A percentile compares a stretch with the other conserved stretches of the same genome.
These are phyloP conservation scores for Calonectria pseudoreteaudii DNA, from an alignment of 2,329 filamentous ascomycete species.

Conservation along the genomic window DNA sequence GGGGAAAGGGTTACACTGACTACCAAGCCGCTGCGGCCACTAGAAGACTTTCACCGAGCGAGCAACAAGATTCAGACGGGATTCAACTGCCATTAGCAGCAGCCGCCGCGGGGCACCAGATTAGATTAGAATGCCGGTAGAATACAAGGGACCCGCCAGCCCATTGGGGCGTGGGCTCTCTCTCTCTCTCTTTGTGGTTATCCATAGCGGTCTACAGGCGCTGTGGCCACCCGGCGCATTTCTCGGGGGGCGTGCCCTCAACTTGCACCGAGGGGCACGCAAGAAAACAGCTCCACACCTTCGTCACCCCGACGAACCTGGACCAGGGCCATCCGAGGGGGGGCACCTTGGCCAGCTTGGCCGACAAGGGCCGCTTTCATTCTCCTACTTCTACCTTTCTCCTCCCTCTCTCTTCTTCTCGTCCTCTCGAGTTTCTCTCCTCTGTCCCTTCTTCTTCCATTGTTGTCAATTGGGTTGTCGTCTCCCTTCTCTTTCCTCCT, in stretches of 20 bases:
- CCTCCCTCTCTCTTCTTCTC: conserved; percentile 22
- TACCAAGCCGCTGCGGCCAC: conserved; percentile 8
- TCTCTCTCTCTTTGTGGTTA: background rate
- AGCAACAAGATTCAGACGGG: background rate
- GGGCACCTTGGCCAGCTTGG: conserved; percentile 7
- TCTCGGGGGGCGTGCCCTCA: background rate
- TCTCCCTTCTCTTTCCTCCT: background rate
- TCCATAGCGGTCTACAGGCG: conserved; percentile 1
- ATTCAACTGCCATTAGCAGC: background rate
- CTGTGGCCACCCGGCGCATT: background rate
- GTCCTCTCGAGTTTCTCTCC: conserved; percentile 21
- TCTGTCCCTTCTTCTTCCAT: conserved; percentile 15
- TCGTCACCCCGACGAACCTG: conserved; percentile 37
- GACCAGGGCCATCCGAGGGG: conserved; percentile 1
- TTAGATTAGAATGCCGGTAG: too few relatives aligned
- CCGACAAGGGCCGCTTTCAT: conserved; percentile 14
- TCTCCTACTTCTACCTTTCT: conserved; percentile 29
- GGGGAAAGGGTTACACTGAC: background rate
- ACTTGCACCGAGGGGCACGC: background rate
- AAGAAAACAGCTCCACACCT: conserved; percentile 33
- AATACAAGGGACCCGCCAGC: background rate
- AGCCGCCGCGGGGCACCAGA: too few relatives aligned
- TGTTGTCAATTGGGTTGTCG: conserved; percentile 17
- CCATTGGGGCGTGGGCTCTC: background rate
- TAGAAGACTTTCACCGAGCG: conserved; percentile 16